A percentile compares a stretch with the other conserved stretches of the same genome.
These are phyloP conservation scores for Karstenula rhodostoma DNA, from an alignment of 2,329 filamentous ascomycete genomes.

Conservation along the genomic window DNA sequence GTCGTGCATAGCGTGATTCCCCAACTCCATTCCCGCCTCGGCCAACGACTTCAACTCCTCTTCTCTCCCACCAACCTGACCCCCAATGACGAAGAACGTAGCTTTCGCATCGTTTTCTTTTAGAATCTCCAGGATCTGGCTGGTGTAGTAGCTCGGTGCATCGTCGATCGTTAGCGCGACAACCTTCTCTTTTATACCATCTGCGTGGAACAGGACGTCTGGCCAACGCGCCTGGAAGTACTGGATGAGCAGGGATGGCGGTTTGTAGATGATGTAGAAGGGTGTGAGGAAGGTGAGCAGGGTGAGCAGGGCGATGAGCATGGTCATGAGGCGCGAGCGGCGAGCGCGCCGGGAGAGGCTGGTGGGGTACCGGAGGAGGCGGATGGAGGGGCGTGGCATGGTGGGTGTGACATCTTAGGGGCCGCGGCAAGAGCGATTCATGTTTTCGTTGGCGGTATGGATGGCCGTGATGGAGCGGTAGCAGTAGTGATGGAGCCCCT, in stretches of 20 bases:
- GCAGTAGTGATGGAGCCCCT: not conserved
- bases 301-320: constrained; percentile 42
- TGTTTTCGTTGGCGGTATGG: not conserved
- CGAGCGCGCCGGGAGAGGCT: constrained; percentile 45
- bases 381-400: constrained; percentile 40
- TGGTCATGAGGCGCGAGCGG: constrained; percentile 47
- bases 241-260: constrained; percentile 73
- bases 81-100: constrained; percentile 89
- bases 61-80: constrained; percentile 68
- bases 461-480: not conserved
- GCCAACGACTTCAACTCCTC: constrained; percentile 61
- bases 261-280: constrained; percentile 79
- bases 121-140: constrained; percentile 74
- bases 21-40: constrained; percentile 67
- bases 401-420: constrained; percentile 6
- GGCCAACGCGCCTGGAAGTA: constrained; percentile 77
- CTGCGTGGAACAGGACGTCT: constrained; percentile 78
- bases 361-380: constrained; percentile 47
- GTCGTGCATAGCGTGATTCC: constrained; percentile 90
- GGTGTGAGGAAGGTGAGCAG: constrained; percentile 42
- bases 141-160: constrained; percentile 76
- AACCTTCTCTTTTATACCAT: constrained; percentile 64
- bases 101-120: constrained; percentile 71
- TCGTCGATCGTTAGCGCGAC: constrained; percentile 90
- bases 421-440: not conserved